A percentile compares a stretch with the other conserved stretches of the same genome.
Conservation (phyloP, 257 asterid genomes). For the Verbascum thapsus region DNA sequence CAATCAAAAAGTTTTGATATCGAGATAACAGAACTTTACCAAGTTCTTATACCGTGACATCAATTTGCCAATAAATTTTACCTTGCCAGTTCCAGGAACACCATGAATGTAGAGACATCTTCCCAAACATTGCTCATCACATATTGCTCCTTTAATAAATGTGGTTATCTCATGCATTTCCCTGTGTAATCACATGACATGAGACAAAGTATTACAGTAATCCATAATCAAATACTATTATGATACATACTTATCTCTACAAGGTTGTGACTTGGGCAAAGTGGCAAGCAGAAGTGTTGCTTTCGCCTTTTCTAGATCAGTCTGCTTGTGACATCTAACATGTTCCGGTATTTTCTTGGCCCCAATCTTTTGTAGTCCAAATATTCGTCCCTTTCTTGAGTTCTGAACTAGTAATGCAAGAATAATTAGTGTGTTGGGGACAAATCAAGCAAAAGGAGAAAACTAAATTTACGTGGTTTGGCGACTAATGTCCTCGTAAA, state of each 20-base stretch:
- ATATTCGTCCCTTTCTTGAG: constrained; percentile 68
- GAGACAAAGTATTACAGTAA: constrained; percentile 21
- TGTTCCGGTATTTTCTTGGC: constrained; percentile 88
- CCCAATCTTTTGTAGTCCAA: constrained; percentile 89
- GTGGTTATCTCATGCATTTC: constrained; percentile 89
- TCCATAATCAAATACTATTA: background rate
- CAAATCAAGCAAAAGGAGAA: no score
- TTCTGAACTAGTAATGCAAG: constrained; percentile 48
- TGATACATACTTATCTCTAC: constrained; percentile 76
- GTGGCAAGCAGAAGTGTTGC: constrained; percentile 85
- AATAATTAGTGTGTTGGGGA: constrained; percentile 35
- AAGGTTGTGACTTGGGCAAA: constrained; percentile 84
- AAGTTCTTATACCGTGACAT: constrained; percentile 17
- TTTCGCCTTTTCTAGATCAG: constrained; percentile 89
- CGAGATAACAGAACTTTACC: constrained; percentile 16
- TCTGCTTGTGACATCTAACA: constrained; percentile 79
- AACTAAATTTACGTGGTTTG: no score
- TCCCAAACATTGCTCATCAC: constrained; percentile 90
- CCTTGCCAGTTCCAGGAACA: constrained; percentile 99
- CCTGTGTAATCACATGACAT: constrained; percentile 43
- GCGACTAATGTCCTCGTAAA: no score
- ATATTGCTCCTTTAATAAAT: constrained; percentile 85
- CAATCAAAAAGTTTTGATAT: background rate
- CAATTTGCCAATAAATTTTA: constrained; percentile 29
- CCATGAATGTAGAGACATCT: constrained; percentile 95